Evolutionary conservation across 345 rosid genomes (phyloP), one percentile per base, ranked within the genome.

Genomic region (Combretum micranthum): DNA sequence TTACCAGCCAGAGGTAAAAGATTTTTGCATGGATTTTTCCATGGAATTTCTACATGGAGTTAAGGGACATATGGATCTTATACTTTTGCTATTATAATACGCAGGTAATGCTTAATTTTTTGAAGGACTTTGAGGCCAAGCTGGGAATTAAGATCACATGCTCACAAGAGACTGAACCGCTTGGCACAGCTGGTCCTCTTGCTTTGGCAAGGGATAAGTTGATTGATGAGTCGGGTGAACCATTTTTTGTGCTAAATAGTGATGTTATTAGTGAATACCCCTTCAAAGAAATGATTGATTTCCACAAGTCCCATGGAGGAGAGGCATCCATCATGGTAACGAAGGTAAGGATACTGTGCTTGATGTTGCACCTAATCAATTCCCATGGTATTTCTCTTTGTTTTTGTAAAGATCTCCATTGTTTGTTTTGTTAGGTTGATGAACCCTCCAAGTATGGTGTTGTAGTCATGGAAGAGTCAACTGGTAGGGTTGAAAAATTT

Each of bases 281-380:
- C 4, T 78, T 93, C 60, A 68, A 72, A 61, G 88, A 85, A 64
- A 87, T 93, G 86, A 70, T 93, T 37, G 90, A 71, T 56, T 93
- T 93, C 71, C 99, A 93, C 66, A 85, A 85, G 66, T 52, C 77
- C 71, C 99, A 93, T 50, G 96, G 97, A 45, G 97, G 97, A 47
- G 99, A 93, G 72, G 99, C 99, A 44, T 93, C 99, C 69, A 93
- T 93, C 15, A 89, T 93, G 99, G 99, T 93, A 37, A 93, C 99
- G 53, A 89, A 93, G 97, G 99, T 89, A 77, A 73, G 22, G 10
- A 32, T 32, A 14, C 42, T 48, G 51, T 21, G 13, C 20, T 53
- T 57, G 26, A 15, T 23, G 16, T 55, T 58, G 17, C 32, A 13
- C 9, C 45, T n/a, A 45, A 45, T 25, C 18, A 15, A 46, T 55